Evolutionary conservation across 306 rosid genomes (phyloP).

Genomic region (Hippophae tibetana): DNA sequence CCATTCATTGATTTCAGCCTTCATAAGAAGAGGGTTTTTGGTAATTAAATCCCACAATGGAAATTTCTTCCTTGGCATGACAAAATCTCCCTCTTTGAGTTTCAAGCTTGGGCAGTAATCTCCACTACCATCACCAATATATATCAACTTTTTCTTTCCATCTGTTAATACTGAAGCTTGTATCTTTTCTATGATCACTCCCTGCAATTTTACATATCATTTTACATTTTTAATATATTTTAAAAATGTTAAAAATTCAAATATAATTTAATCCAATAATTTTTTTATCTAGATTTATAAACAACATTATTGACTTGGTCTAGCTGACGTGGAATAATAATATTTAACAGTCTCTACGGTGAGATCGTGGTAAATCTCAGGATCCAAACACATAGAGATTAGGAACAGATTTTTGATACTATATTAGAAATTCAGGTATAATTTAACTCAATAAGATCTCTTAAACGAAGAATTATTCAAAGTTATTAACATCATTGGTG

Average conservation of each 20-base stretch:
- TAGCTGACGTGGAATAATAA: too few relatives aligned
- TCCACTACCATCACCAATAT: slow-evolving; percentile 25
- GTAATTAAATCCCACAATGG: slow-evolving; percentile 21
- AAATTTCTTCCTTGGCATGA: slow-evolving; percentile 24
- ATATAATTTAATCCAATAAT: too few relatives aligned
- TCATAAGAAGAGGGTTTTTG: slow-evolving; percentile 18
- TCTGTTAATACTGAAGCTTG: slow-evolving; percentile 10
- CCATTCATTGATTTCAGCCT: slow-evolving; percentile 24
- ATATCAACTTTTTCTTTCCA: slow-evolving; percentile 18
- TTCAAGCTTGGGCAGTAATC: slow-evolving; percentile 29
- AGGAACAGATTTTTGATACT: too few relatives aligned
- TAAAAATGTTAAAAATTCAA: too few relatives aligned
- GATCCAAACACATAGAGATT: too few relatives aligned
- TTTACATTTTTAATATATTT: too few relatives aligned
- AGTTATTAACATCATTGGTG: fast-evolving
- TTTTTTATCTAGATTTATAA: too few relatives aligned
- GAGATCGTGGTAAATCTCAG: too few relatives aligned
- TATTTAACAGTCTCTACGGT: too few relatives aligned
- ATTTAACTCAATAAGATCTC: too few relatives aligned
- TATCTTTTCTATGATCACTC: slow-evolving; percentile 18
- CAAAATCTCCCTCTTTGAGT: slow-evolving; percentile 21
- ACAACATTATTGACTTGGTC: too few relatives aligned
- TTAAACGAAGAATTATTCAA: fast-evolving
- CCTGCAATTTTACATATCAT: slow-evolving; percentile 1
- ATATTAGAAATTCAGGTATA: too few relatives aligned